These are phyloP conservation scores for Neoconidiobolus thromboides DNA, from an alignment of 371 early-diverging fungal species.

Conservation along the genomic window DNA sequence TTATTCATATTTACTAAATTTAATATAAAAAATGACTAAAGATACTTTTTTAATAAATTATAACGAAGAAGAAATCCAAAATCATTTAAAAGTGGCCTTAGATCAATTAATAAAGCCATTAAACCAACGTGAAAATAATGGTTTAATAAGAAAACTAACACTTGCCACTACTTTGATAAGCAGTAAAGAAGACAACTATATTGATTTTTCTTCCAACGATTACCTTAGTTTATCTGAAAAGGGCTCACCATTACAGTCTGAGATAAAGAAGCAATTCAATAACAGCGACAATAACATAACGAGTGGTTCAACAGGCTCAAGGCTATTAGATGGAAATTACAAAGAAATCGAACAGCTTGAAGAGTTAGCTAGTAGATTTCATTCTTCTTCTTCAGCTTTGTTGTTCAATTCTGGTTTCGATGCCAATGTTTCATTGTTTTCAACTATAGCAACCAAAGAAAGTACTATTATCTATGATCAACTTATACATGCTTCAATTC, in stretches of 20 bases:
- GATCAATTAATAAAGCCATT: too few relatives aligned
- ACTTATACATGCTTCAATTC: slow-evolving; percentile 59
- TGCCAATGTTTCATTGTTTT: slow-evolving; percentile 53
- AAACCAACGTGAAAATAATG: too few relatives aligned
- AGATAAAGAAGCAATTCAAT: neutral
- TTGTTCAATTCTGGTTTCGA: slow-evolving; percentile 72
- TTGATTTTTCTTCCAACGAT: neutral
- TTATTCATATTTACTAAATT: too few relatives aligned
- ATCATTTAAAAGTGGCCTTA: too few relatives aligned
- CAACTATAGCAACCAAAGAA: slow-evolving; percentile 38
- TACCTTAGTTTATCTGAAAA: neutral
- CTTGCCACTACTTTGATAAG: too few relatives aligned
- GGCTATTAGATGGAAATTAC: slow-evolving; percentile 58
- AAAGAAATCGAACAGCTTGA: slow-evolving; percentile 36
- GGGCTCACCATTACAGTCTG: neutral
- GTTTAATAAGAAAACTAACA: too few relatives aligned
- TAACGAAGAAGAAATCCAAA: too few relatives aligned
- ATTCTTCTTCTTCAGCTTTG: slow-evolving; percentile 35
- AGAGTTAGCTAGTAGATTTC: slow-evolving; percentile 32
- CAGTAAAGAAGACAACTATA: too few relatives aligned
- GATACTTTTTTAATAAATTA: too few relatives aligned
- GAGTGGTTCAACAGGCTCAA: slow-evolving; percentile 54
- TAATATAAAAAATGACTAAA: too few relatives aligned
- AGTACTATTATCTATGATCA: slow-evolving; percentile 53
- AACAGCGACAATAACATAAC: neutral